Percentiles rank a stretch among this genome's conserved stretches.
Conservation (phyloP, 208 protist genomes). For the Zelonia costaricensis region DNA sequence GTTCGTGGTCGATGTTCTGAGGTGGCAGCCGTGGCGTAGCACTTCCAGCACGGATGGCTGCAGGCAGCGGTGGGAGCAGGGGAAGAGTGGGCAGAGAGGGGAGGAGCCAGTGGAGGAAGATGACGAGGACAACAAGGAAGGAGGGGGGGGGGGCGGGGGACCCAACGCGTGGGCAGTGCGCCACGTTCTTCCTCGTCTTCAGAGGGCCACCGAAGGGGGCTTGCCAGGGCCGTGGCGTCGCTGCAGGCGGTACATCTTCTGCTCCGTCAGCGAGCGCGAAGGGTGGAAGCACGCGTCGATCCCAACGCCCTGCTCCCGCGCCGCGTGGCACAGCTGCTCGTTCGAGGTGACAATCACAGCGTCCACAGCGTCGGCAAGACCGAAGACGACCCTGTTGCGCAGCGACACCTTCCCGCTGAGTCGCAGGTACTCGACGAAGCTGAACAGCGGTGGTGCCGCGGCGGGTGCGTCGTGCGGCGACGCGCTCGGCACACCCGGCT, state of each 20-base stretch:
- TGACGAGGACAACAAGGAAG: too few species aligned
- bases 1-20: too few species aligned
- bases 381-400: constrained; percentile 71
- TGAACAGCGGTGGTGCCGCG: constrained; percentile 3
- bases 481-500: background rate
- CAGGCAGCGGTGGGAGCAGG: too few species aligned
- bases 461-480: background rate
- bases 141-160: too few species aligned
- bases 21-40: too few species aligned
- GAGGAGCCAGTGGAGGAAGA: too few species aligned
- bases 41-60: too few species aligned
- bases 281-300: constrained; percentile 52
- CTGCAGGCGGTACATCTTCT: constrained; percentile 42
- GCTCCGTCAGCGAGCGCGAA: constrained; percentile 67
- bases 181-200: background rate
- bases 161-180: too few species aligned
- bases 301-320: constrained; percentile 43
- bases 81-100: too few species aligned
- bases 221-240: constrained; percentile 43
- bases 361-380: constrained; percentile 47
- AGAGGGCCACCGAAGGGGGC: constrained; percentile 35
- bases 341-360: constrained; percentile 62
- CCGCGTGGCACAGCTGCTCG: constrained; percentile 46
- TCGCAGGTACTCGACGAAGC: constrained; percentile 24
- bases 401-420: constrained; percentile 35